Conservation (phyloP, 768 basidiomycete species). For the Suillus brevipes region DNA sequence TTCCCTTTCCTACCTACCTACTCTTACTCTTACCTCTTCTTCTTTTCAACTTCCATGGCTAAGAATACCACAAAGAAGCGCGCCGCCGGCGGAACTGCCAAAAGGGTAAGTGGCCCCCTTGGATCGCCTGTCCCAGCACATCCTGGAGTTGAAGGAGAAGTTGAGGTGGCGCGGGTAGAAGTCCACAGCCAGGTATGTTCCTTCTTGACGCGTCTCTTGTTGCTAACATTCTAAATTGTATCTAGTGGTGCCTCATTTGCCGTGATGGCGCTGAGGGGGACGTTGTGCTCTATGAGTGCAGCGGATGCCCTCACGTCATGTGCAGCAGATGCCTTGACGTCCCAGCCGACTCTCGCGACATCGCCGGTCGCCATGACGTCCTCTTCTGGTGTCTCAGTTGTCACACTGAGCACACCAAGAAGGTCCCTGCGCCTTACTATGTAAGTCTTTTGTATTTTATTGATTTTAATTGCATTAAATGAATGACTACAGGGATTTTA, state of each 20-base stretch:
- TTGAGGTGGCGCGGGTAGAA: neutral
- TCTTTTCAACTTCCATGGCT: neutral
- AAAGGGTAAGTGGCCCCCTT: neutral
- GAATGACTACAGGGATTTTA: neutral
- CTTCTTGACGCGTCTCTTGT: neutral
- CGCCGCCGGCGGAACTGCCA: neutral
- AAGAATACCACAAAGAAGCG: neutral
- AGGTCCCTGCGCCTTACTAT: no score
- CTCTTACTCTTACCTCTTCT: neutral
- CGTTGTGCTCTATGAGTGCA: neutral
- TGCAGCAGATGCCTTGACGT: neutral
- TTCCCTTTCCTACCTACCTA: no score
- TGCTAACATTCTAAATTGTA: neutral
- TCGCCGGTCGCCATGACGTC: neutral
- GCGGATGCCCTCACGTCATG: neutral
- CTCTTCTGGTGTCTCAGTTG: no score
- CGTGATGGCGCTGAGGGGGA: neutral
- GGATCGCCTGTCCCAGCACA: neutral
- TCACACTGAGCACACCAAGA: no score
- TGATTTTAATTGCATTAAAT: neutral
- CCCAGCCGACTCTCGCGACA: neutral
- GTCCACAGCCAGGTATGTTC: neutral
- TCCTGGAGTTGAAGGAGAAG: neutral
- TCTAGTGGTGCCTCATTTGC: neutral
- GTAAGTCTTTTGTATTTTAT: neutral